Conservation (phyloP, 306 rosid species). For the Prunus armeniaca region DNA sequence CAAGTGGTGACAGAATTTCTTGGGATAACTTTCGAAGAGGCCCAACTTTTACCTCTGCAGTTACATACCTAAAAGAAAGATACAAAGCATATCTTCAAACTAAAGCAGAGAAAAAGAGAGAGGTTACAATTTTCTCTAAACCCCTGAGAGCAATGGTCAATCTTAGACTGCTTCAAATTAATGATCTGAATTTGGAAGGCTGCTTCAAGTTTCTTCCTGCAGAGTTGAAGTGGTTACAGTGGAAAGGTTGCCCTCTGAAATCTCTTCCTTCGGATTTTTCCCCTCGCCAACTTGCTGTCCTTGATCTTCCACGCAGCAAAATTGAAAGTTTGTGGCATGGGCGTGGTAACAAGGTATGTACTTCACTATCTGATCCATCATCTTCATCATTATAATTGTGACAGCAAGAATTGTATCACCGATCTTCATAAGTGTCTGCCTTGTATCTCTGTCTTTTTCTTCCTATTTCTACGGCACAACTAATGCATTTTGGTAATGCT, state of each 20-base stretch:
- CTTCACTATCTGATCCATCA: constrained; percentile 1
- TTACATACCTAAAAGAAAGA: constrained; percentile 31
- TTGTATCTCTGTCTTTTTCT: neutral
- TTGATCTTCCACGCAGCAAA: constrained; percentile 53
- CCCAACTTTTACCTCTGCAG: constrained; percentile 26
- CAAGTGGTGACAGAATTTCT: constrained; percentile 17
- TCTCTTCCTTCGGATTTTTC: constrained; percentile 37
- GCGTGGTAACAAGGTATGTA: constrained; percentile 23
- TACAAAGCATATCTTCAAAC: constrained; percentile 22
- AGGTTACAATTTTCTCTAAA: constrained; percentile 31
- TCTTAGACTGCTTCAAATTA: constrained; percentile 55
- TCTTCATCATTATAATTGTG: neutral
- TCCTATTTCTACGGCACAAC: neutral
- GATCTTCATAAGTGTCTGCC: neutral
- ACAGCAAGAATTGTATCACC: neutral
- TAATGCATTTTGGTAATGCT: neutral
- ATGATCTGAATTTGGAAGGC: constrained; percentile 49
- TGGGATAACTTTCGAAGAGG: constrained; percentile 17
- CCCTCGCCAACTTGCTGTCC: constrained; percentile 48
- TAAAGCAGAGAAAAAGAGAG: constrained; percentile 23
- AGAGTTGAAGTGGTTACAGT: constrained; percentile 59
- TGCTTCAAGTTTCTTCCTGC: constrained; percentile 37
- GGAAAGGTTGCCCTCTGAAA: constrained; percentile 56
- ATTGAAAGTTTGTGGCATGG: constrained; percentile 35
- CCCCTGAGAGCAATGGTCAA: constrained; percentile 41